phyloP scores from a whole-genome alignment of 805 yeast genomes.

The Candida gorgasii region DNA sequence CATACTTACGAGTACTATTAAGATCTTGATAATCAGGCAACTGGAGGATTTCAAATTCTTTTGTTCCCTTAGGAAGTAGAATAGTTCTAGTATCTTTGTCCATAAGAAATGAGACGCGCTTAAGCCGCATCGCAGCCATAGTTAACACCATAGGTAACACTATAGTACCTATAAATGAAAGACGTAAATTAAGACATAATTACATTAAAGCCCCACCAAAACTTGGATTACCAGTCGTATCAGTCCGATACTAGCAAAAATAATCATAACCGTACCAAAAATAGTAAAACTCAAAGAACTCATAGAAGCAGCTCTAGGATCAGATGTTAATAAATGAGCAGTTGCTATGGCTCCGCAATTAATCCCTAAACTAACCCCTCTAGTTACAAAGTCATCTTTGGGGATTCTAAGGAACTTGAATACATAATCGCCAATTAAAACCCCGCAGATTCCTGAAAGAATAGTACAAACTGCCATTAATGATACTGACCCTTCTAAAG shows the following conservation, averaged over 20 bases:
- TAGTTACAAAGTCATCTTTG: conserved; percentile 65
- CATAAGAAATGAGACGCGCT: conserved; percentile 5
- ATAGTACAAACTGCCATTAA: conserved; percentile 80
- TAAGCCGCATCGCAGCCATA: not conserved
- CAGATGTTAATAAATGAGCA: conserved; percentile 65
- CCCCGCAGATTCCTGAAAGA: conserved; percentile 75
- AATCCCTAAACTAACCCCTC: conserved; percentile 76
- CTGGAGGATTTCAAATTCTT: conserved; percentile 5
- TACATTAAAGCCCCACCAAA: conserved; percentile 13
- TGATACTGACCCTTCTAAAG: conserved; percentile 67
- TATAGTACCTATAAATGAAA: too few relatives aligned
- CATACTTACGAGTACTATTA: conserved; percentile 8
- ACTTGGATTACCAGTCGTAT: conserved; percentile 23
- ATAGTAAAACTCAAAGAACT: conserved; percentile 69
- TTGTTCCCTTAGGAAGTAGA: conserved; percentile 12
- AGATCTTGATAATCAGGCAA: conserved; percentile 14
- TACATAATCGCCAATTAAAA: conserved; percentile 57
- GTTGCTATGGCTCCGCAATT: conserved; percentile 85
- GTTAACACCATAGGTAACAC: too few relatives aligned
- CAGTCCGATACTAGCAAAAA: conserved; percentile 58
- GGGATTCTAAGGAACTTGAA: conserved; percentile 53
- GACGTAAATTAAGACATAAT: too few relatives aligned
- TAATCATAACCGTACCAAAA: conserved; percentile 73
- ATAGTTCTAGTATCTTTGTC: conserved; percentile 12
- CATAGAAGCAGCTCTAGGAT: conserved; percentile 81